Evolutionary conservation across 2,329 filamentous ascomycete species (phyloP).

Genomic region (Dothidotthia symphoricarpi): DNA sequence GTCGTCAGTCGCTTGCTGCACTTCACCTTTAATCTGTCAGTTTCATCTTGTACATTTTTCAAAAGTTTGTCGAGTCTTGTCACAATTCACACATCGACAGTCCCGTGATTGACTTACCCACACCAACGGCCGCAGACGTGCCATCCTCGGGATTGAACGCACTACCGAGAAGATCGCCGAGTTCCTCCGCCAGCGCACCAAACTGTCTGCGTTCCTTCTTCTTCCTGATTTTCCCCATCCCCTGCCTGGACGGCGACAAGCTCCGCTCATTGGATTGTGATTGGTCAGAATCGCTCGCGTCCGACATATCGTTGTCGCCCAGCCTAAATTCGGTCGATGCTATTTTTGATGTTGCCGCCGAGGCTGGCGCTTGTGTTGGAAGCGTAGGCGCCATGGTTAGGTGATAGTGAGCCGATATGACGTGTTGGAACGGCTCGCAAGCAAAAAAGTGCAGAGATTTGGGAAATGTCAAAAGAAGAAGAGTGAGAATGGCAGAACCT

Average conservation of each 20-base stretch:
- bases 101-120: constrained; percentile 10
- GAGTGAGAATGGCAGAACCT: constrained; percentile 11
- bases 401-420: background rate
- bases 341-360: background rate
- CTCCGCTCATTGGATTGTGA: constrained; percentile 22
- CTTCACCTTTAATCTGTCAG: background rate
- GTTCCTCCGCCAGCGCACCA: constrained; percentile 20
- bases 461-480: constrained; percentile 4
- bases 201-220: constrained; percentile 22
- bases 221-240: constrained; percentile 13
- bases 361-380: constrained; percentile 1
- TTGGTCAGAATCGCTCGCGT: constrained; percentile 26
- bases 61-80: background rate
- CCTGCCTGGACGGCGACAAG: constrained; percentile 16
- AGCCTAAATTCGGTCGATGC: constrained; percentile 15
- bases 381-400: constrained; percentile 11
- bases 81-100: constrained; percentile 1
- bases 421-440: no score
- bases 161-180: constrained; percentile 16
- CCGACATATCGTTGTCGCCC: constrained; percentile 11
- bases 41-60: background rate
- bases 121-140: constrained; percentile 1
- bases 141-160: constrained; percentile 13
- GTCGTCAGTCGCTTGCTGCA: constrained; percentile 8
- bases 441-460: constrained; percentile 1